A percentile compares a stretch with the other conserved stretches of the same genome.
These are phyloP conservation scores for Ceratocystiopsis brevicomis DNA, from an alignment of 2,329 filamentous ascomycete species.

Conservation along the genomic window DNA sequence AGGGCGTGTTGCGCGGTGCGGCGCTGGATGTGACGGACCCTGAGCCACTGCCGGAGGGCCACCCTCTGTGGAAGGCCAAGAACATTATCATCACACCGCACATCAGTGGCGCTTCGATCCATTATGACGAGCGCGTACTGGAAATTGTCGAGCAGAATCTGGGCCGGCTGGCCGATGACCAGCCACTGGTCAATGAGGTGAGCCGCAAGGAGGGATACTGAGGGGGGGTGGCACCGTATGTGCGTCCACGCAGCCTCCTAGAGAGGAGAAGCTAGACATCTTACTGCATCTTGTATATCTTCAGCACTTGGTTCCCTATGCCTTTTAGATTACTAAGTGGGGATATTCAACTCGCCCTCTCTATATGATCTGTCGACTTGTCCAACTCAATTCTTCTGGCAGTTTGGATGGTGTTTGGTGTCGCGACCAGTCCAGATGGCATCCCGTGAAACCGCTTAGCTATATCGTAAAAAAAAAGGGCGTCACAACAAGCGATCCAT, in stretches of 20 bases:
- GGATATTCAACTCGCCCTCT: too few species aligned
- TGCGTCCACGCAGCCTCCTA: too few species aligned
- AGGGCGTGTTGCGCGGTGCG: conserved; percentile 34
- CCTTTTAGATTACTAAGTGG: too few species aligned
- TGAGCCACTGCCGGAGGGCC: conserved; percentile 50
- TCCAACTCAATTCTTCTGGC: background rate
- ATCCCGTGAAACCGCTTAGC: background rate
- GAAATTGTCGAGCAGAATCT: conserved; percentile 25
- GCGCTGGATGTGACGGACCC: conserved; percentile 66
- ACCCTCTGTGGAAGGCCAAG: conserved; percentile 48
- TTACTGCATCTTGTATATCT: too few species aligned
- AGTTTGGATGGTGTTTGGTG: background rate
- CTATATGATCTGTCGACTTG: background rate
- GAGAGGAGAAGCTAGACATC: too few species aligned
- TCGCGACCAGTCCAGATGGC: conserved; percentile 1
- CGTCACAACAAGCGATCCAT: background rate
- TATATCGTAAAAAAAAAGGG: background rate
- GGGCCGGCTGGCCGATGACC: conserved; percentile 6
- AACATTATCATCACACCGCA: conserved; percentile 47
- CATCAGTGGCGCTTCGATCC: conserved; percentile 23
- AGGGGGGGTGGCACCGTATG: background rate
- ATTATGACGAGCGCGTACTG: conserved; percentile 22
- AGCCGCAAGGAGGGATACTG: conserved; percentile 10
- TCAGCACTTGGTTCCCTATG: too few species aligned
- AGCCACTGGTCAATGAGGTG: conserved; percentile 9